Evolutionary conservation across 768 basidiomycete species (phyloP), one percentile per base, ranked within the genome.

Genomic region (Boletus barrowsii): DNA sequence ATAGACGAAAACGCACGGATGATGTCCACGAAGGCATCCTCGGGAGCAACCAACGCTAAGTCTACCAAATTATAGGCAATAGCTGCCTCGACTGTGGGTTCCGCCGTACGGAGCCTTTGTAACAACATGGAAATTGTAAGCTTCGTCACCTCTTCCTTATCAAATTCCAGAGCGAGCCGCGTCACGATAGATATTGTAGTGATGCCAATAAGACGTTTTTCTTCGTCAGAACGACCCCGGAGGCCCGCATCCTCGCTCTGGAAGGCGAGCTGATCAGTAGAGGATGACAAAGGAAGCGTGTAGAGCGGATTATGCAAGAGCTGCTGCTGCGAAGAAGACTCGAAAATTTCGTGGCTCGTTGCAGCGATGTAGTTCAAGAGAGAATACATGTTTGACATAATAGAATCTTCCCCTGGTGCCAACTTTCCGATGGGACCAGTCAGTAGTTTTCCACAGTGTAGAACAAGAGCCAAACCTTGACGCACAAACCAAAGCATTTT

Each of bases 371-470:
- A 89, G 67, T 98, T 98, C 55, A 98, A 79, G 13, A 98, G 81
- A 5, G 96, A 97, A 69, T 98, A 98, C 85, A 98, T 88, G 61
- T 94, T 92, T 4, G 95, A 98, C 82, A 94, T 87, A 66, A 90
- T 80, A 36, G 93, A 80, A 65, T 94, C 93, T 59, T 93, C 90
- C 41, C 90, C 90, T 15, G 90, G 87, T 15, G 90, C 85, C 37
- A 92, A 76, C 91, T 93, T 56, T 37, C 41, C 36, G 10, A 57
- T 47, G 22, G 53, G 59, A 45, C 60, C 29, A 42, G 24, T 42
- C 20, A 56, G 39, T 15, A 15, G 54, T 10, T 18, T 47, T 40
- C 33, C 11, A 54, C 24, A 14, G 37, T 7, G n/a, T 22, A 11
- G 35, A 7, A 43, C 30, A 30, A 14, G 26, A 49, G 4, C 10